Base-by-base conservation (phyloP, 1,284 basidiomycete genomes). In the Rhizopogon hawkerae region DNA sequence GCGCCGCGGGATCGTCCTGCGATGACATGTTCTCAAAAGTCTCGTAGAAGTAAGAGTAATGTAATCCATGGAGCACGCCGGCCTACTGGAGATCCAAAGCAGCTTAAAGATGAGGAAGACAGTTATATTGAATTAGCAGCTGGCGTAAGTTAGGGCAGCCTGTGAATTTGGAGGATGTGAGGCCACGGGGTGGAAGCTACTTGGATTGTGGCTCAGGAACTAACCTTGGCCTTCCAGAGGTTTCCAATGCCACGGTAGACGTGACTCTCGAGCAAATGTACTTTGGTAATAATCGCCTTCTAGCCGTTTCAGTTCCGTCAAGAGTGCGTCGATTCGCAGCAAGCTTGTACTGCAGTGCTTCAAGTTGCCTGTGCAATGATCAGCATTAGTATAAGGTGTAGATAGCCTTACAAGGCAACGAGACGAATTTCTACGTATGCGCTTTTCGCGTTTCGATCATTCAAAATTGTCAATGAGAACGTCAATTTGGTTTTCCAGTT, bases 41-140 rank as follows among this genome's bases (percentile, higher is more conserved):
- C 69, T 98, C 95, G 59, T 92, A 94, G 70, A 98, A 98, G 74
- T 98, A 98, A 0, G 92, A 95, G 67, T 98, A 52, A 83, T 94
- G 67, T 97, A 98, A 67, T 98, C 95, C 63, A 59, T 97, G 92
- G 11, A 98, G 76, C 24, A 96, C 79, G 11, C 95, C 90, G 29
- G 85, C 21, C 21, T 4, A 86, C 65, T 97, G 94, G 37, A 98
- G 79, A 64, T 98, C 95, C 31, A 98, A 81, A 33, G 89, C 79
- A 1, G 93, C 89, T 72, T 98, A 95, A 2, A 98, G 80, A 42
- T 81, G 72, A 1, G 95, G 95, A 11, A 95, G 95, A 66, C 95
- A 98, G 73, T 98, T 98, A 98, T 67, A 98, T 96, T 7, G 92
- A 85, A 69, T 97, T 97, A 39, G 92, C 95, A 5, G 94, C 91